Base-by-base conservation (phyloP, 108 stramenopile species). In the Fragilariopsis cylindrus region DNA sequence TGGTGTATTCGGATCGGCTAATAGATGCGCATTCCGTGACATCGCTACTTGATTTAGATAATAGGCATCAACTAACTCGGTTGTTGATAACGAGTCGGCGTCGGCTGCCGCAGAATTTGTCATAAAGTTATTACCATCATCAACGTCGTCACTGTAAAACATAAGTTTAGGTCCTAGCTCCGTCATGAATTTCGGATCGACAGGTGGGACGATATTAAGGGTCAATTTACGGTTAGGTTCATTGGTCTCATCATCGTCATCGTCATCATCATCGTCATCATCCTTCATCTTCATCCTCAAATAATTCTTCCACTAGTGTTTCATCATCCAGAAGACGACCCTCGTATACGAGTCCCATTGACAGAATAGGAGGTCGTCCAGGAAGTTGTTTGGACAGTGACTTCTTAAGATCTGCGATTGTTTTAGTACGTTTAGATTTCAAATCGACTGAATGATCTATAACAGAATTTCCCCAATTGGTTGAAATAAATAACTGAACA, bases 201-300 rank as follows among this genome's bases (percentile, higher is more conserved):
- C 81, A 5, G 93, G 93, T 44, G 93, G 93, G 16, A 91, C 58
- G 39, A 83, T 81, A 74, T 94, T 89, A 54, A 88, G 67, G 16
- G 80, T 83, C 5, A 94, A 63, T 15, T 87, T 68, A 60, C 74
- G 78, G 60, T 30, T 53, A 9, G 65, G 54, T n/a, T 70, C 71
- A 6, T 78, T 69, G 48, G 76, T 81, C 4, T 80, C 84, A 11
- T 84, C 88, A 21, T 76, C 77, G 4, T 85, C 84, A 3, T 87
- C 88, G 30, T 87, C 84, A 21, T 85, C 83, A 0, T 82, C 86
- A 5, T 88, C 87, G 4, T 85, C 83, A 4, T 87, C 87, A 5
- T 87, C 85, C 1, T 88, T 86, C 84, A 4, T 89, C 88, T 6
- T 88, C 87, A 40, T 87, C 87, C 3, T 86, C 86, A 50, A 92